Conservation (phyloP, 2,329 filamentous ascomycete species). For the Fusarium odoratissimum region DNA sequence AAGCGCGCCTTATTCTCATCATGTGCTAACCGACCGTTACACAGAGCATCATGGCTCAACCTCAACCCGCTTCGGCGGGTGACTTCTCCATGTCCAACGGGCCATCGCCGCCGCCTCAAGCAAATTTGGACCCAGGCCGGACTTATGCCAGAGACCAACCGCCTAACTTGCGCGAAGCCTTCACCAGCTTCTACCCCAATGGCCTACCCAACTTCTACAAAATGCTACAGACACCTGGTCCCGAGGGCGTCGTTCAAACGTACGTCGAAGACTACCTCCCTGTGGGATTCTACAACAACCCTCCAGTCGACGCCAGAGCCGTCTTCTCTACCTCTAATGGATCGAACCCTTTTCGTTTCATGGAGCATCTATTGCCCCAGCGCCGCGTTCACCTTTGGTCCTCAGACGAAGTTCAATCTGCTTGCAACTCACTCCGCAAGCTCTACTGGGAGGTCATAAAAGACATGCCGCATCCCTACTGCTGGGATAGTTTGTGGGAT, state of each 20-base stretch:
- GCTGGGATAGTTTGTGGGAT: constrained; percentile 57
- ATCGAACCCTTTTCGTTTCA: constrained; percentile 43
- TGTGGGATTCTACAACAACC: constrained; percentile 52
- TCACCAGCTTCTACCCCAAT: constrained; percentile 50
- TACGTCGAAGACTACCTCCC: constrained; percentile 54
- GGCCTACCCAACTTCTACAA: constrained; percentile 52
- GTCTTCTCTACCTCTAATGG: constrained; percentile 55
- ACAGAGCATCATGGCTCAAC: constrained; percentile 33
- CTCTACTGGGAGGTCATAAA: constrained; percentile 52
- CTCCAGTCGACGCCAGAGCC: constrained; percentile 47
- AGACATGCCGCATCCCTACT: constrained; percentile 46
- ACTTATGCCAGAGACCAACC: constrained; percentile 41
- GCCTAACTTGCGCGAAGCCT: constrained; percentile 41
- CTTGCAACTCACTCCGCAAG: constrained; percentile 54
- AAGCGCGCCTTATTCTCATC: not conserved
- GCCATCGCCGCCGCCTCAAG: constrained; percentile 25
- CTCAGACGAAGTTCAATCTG: constrained; percentile 52
- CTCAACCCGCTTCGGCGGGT: constrained; percentile 4
- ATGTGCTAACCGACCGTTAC: constrained; percentile 14
- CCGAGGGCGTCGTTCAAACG: constrained; percentile 41
- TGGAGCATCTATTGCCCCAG: constrained; percentile 44
- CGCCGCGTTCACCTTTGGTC: constrained; percentile 54
- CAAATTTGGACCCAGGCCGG: constrained; percentile 35
- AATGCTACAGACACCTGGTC: constrained; percentile 45
- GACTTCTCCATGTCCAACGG: constrained; percentile 17